Evolutionary conservation across 2,329 filamentous ascomycete genomes (phyloP).

Genomic region (Hymenotorrendiella dingleyae): DNA sequence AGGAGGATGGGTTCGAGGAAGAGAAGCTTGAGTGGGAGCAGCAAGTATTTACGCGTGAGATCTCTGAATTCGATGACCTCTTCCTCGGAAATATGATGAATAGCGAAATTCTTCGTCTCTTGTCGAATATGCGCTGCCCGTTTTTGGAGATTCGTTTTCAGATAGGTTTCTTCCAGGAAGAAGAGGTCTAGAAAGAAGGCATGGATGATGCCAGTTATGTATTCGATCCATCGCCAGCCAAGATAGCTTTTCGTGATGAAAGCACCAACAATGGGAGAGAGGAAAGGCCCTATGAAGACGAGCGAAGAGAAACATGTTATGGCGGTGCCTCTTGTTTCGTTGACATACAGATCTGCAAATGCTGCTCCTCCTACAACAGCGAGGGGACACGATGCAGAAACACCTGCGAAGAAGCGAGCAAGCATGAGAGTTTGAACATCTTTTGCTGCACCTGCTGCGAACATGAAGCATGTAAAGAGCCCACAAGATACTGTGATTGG

Average conservation of each 20-base stretch:
- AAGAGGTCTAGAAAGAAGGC: conserved; percentile 35
- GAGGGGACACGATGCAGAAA: conserved; percentile 44
- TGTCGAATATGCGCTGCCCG: conserved; percentile 41
- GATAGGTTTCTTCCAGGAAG: conserved; percentile 45
- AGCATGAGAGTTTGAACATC: conserved; percentile 49
- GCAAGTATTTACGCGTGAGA: conserved; percentile 22
- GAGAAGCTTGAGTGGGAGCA: conserved; percentile 48
- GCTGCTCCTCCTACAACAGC: conserved; percentile 49
- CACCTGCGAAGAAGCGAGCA: conserved; percentile 46
- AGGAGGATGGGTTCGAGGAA: conserved; percentile 57
- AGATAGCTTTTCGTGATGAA: conserved; percentile 39
- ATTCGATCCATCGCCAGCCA: conserved; percentile 53
- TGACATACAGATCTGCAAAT: conserved; percentile 57
- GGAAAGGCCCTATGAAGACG: conserved; percentile 32
- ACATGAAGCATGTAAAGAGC: conserved; percentile 46
- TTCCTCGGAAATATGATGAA: conserved; percentile 29
- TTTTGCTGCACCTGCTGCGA: conserved; percentile 46
- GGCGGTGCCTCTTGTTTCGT: conserved; percentile 55
- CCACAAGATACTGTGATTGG: conserved; percentile 7
- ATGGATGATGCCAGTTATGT: conserved; percentile 45
- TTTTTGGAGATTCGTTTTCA: conserved; percentile 39
- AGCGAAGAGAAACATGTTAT: conserved; percentile 55
- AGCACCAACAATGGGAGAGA: conserved; percentile 30
- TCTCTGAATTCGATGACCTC: conserved; percentile 36
- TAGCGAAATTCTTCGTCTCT: conserved; percentile 31